phyloP scores from a whole-genome alignment of 306 rosid species.

The Vigna reflexopilosa region DNA sequence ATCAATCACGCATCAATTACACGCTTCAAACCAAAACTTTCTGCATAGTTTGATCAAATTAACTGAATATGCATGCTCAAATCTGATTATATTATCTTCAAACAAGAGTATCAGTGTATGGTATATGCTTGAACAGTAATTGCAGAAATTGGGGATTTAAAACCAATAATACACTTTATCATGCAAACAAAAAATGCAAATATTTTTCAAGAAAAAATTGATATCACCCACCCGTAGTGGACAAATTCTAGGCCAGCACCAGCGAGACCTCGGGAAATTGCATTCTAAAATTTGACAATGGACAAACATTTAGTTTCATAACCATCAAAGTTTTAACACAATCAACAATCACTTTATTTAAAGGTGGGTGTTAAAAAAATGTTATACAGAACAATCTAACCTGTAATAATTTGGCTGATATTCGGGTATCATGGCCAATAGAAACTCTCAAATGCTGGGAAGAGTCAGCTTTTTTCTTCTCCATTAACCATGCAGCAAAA shows the following conservation, averaged over 20 bases:
- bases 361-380: constrained; percentile 22
- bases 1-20: too few relatives aligned
- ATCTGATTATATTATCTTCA: constrained; percentile 4
- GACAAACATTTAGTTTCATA: constrained; percentile 18
- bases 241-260: constrained; percentile 84
- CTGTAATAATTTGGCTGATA: constrained; percentile 84
- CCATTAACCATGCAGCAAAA: constrained; percentile 89
- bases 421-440: constrained; percentile 89
- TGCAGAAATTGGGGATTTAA: constrained; percentile 23
- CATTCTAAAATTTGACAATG: constrained; percentile 69
- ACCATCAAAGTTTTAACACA: constrained; percentile 11
- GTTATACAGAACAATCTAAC: constrained; percentile 49
- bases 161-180: constrained; percentile 6
- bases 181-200: constrained; percentile 23
- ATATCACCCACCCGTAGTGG: constrained; percentile 84
- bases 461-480: constrained; percentile 73
- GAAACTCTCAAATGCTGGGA: constrained; percentile 74
- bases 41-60: constrained; percentile 1
- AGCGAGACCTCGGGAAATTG: constrained; percentile 79
- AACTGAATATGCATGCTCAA: constrained; percentile 11
- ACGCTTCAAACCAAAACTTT: background rate
- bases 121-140: constrained; percentile 31
- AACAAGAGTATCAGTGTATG: constrained; percentile 24
- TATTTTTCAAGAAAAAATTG: constrained; percentile 8
- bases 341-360: constrained; percentile 4